Base-by-base conservation (phyloP, 805 yeast species). In the Debaryomyces hansenii region DNA sequence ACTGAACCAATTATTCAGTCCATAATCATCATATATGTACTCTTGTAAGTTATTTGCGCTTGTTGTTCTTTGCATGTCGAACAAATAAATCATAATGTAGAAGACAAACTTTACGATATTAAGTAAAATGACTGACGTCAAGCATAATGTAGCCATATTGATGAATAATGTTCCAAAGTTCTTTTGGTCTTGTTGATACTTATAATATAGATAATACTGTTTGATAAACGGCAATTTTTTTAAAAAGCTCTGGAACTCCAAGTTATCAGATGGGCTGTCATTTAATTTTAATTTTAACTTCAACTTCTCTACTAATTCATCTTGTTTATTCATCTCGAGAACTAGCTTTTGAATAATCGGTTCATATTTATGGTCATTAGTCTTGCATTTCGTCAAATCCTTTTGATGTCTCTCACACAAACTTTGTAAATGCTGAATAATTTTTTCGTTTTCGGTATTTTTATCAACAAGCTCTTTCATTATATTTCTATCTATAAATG, bases 141-240 rank as follows among this genome's bases (percentile, higher is more conserved):
- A 40, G 2, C 64, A 18, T n/a, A 69, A 41, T 10, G 65, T 49
- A 7, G 59, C 20, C 6, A 54, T 36, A 40, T 64, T 62, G 10
- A 64, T 32, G 3, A 64, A 14, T 5, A 60, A 20, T 14, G 55
- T 32, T 15, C 62, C 64, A 9, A 44, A 20, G 32, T 48, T 53
- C 41, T 50, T 53, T 35, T 55, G 58, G 11, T 56, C 62, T 34
- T 60, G 50, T 41, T 56, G 57, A 37, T 65, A 68, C 39, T 57
- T 56, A 48, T 48, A 57, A 37, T 50, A 63, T 37, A 50, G 47
- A 40, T 58, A 57, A 42, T 62, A 62, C 42, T 69, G 71, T 41
- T 60, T 63, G 11, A 67, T 42, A 36, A 67, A 53, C 3, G 74
- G 74, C 20, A 69, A 44, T 21, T 57, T 59, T 8, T 42, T 32